These are phyloP conservation scores for Geoglossum glabrum DNA, from an alignment of 495 filamentous ascomycete species.

Conservation along the genomic window DNA sequence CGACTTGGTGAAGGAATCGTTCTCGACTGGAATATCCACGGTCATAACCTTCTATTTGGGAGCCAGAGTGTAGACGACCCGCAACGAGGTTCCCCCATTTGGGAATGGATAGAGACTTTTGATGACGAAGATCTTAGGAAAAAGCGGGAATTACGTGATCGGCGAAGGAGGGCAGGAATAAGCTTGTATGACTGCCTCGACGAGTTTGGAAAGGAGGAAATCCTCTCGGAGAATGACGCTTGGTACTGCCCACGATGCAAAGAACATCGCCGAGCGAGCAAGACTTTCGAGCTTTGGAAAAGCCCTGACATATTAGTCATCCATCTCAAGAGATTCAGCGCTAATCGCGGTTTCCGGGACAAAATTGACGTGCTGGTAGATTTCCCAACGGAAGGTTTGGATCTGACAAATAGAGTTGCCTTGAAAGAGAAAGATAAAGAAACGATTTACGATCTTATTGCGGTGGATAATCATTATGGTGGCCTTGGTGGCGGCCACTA, in stretches of 20 bases:
- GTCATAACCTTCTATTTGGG: slow-evolving; percentile 49
- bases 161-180: slow-evolving; percentile 51
- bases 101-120: slow-evolving; percentile 27
- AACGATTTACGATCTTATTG: slow-evolving; percentile 77
- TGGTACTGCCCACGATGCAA: slow-evolving; percentile 97
- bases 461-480: slow-evolving; percentile 86
- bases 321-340: slow-evolving; percentile 88
- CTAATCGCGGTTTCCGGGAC: slow-evolving; percentile 49
- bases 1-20: slow-evolving; percentile 63
- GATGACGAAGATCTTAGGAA: slow-evolving; percentile 46
- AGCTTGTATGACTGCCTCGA: slow-evolving; percentile 78
- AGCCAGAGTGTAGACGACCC: slow-evolving; percentile 22
- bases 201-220: slow-evolving; percentile 83
- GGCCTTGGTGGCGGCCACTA: slow-evolving; percentile 88
- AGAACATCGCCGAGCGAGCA: slow-evolving; percentile 72
- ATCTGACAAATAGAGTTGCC: slow-evolving; percentile 61
- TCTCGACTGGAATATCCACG: slow-evolving; percentile 56
- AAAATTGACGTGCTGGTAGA: slow-evolving; percentile 86
- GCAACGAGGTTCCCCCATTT: slow-evolving; percentile 32
- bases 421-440: slow-evolving; percentile 56
- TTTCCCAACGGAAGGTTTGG: slow-evolving; percentile 74
- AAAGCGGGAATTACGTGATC: slow-evolving; percentile 34
- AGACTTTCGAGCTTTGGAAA: slow-evolving; percentile 95
- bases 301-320: slow-evolving; percentile 84
- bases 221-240: slow-evolving; percentile 79